A percentile compares a stretch with the other conserved stretches of the same genome.
These are phyloP conservation scores for Mesostigma viride DNA, from an alignment of 139 green algal genomes.

Conservation along the genomic window DNA sequence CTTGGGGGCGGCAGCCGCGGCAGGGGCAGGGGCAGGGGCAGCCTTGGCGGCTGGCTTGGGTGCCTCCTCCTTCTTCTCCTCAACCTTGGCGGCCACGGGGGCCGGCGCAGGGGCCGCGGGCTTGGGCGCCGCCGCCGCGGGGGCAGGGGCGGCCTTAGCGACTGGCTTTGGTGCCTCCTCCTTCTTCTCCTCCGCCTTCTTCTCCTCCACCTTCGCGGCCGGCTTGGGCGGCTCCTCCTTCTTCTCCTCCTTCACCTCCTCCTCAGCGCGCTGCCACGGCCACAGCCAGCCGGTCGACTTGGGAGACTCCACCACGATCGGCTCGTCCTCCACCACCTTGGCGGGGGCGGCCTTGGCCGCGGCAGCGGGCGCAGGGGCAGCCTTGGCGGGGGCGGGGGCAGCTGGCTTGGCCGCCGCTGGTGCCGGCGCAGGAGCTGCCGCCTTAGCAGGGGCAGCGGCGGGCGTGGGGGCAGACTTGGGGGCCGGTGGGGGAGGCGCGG, in stretches of 20 bases:
- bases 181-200: constrained; percentile 3
- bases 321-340: too few species aligned
- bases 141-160: too few species aligned
- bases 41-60: not conserved
- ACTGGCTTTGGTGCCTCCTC: not conserved
- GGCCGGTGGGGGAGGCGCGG: not conserved
- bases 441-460: not conserved
- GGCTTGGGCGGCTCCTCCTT: constrained; percentile 1
- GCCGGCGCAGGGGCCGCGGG: too few species aligned
- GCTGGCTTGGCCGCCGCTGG: not conserved
- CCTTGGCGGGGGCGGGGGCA: not conserved
- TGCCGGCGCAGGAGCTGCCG: not conserved
- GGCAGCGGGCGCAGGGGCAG: not conserved
- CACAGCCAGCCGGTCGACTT: too few species aligned
- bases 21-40: not conserved
- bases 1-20: not conserved
- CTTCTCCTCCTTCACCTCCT: too few species aligned
- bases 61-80: constrained; percentile 15
- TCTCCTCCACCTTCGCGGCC: constrained; percentile 5
- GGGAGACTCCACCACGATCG: too few species aligned
- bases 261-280: too few species aligned
- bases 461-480: not conserved
- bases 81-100: too few species aligned
- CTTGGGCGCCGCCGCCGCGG: constrained; percentile 16
- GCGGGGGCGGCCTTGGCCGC: not conserved